These are phyloP conservation scores for Xylaria sp. DNA, from an alignment of 2,329 filamentous ascomycete genomes.

Conservation along the genomic window DNA sequence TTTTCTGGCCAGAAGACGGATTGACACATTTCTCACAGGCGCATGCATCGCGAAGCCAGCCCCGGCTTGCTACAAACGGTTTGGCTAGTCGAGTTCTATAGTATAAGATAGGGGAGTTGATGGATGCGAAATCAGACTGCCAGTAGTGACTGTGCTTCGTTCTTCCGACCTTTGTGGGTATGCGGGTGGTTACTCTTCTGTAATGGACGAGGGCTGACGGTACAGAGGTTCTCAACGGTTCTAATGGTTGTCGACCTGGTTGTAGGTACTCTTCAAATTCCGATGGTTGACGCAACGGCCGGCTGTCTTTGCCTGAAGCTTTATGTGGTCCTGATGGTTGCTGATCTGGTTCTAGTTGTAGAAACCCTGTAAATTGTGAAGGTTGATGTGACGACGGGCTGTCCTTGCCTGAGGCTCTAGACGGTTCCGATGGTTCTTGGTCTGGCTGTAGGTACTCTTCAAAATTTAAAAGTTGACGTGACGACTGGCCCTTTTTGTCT, in stretches of 20 bases:
- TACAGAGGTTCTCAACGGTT: not conserved
- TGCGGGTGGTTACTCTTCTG: not conserved
- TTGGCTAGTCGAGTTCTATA: not conserved
- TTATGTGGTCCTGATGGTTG: not conserved
- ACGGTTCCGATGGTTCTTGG: too few species aligned
- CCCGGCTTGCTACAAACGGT: slow-evolving; percentile 7
- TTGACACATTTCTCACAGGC: slow-evolving; percentile 66
- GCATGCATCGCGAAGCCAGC: slow-evolving; percentile 67
- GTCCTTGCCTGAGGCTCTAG: not conserved
- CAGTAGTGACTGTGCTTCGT: too few species aligned
- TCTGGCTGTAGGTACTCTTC: too few species aligned
- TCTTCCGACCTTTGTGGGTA: too few species aligned
- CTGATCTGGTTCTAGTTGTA: not conserved
- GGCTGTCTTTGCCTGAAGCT: not conserved
- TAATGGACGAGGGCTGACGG: not conserved
- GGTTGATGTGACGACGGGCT: not conserved
- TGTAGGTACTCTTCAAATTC: not conserved
- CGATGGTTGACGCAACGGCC: not conserved
- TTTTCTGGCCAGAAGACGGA: slow-evolving; percentile 68
- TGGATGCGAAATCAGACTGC: not conserved
- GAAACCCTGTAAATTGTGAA: not conserved
- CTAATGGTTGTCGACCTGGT: not conserved
- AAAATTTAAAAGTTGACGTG: too few species aligned
- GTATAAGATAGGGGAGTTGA: not conserved
- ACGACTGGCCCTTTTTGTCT: too few species aligned